Evolutionary conservation across 2,329 filamentous ascomycete species (phyloP).

Genomic region (Penicillium vulpinum): DNA sequence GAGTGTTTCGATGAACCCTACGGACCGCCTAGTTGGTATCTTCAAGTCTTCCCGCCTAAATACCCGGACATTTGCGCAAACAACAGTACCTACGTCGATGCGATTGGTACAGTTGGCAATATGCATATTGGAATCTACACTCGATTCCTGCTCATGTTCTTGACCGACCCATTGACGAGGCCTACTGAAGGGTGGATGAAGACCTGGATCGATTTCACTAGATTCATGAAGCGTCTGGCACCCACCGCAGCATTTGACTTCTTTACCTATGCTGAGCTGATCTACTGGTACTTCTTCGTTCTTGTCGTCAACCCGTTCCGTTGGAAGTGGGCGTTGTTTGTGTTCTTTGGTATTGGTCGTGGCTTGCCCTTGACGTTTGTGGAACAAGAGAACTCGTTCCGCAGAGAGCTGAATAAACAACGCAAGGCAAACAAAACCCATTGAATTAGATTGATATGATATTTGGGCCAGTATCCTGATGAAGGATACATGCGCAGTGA

Average conservation of each 20-base stretch:
- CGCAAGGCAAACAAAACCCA: conserved; percentile 13
- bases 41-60: conserved; percentile 77
- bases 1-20: conserved; percentile 74
- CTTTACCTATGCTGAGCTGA: conserved; percentile 80
- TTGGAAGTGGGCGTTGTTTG: conserved; percentile 87
- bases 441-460: neutral
- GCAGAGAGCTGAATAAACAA: conserved; percentile 29
- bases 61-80: conserved; percentile 75
- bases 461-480: neutral
- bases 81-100: conserved; percentile 80
- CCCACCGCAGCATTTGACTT: conserved; percentile 82
- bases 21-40: conserved; percentile 79
- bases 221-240: conserved; percentile 65
- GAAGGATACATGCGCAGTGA: neutral
- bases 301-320: conserved; percentile 79
- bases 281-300: conserved; percentile 84
- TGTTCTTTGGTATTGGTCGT: conserved; percentile 73
- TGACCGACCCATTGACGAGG: conserved; percentile 73
- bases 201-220: conserved; percentile 83
- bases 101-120: conserved; percentile 79
- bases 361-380: conserved; percentile 67
- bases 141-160: conserved; percentile 80
- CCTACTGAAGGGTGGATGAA: conserved; percentile 75
- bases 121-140: conserved; percentile 92
- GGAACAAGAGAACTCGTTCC: conserved; percentile 58